Base-by-base conservation (phyloP, 2,329 filamentous ascomycete species). In the Pseudocercospora crystallina region DNA sequence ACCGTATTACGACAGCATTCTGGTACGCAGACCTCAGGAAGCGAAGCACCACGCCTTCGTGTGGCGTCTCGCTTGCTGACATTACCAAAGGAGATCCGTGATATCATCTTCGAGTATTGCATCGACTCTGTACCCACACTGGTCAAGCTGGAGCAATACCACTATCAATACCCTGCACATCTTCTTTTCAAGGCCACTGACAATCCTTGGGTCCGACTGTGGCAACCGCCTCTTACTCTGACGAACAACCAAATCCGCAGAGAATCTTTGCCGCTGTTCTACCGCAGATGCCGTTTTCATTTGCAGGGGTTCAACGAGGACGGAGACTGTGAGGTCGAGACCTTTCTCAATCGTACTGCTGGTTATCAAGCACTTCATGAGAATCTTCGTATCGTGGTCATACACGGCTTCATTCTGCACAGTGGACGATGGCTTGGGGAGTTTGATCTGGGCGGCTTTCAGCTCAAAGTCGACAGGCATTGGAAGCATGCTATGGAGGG, bases 401-500 rank as follows among this genome's bases (percentile, higher is more conserved):
- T 53, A 29, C 50, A 48, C 10, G 45, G 50, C 8, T 53, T 53
- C 35, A 53, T 49, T 13, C 32, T 48, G 34, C 45, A 48, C 37
- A 39, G 38, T 10, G 45, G 50, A 5, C 45, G 50, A 30, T 53
- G 46, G 51, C 36, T 49, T n/a, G 46, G 51, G 5, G 51, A 53
- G 29, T 53, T 53, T 12, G 51, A 53, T 38, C 46, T 53, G 8
- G 42, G 42, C 8, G 17, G 8, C 4, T 53, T 53, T 15, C 45
- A 29, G 12, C 33, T 49, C 20, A 53, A 53, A 8, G 46, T 53
- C 7, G 51, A 53, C 13, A 49, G 42, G 38, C 46, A 53, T 36
- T 53, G 46, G 51, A 53, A 47, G 13, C 51, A 53, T 34, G 47
- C 47, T 26, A 53, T 53, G 37, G 51, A 53, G 36, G 51, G 51